A percentile compares a stretch with the other conserved stretches of the same genome.
These are phyloP conservation scores for Aspergillus luchuensis DNA, from an alignment of 2,329 filamentous ascomycete genomes.

Conservation along the genomic window DNA sequence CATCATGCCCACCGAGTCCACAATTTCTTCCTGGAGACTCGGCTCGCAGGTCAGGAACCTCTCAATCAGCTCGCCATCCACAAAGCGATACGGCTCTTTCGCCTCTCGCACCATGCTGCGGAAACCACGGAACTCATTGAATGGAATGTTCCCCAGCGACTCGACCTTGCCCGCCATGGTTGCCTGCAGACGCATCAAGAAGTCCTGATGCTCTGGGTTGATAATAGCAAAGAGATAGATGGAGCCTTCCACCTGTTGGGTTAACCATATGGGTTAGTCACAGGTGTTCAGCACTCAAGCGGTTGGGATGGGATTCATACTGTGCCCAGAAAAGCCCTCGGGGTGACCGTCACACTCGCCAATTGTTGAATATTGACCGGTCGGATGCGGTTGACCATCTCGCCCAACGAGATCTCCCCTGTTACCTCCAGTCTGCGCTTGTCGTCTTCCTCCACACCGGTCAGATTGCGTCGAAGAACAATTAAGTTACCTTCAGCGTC, in stretches of 20 bases:
- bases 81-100: conserved; percentile 79
- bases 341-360: conserved; percentile 68
- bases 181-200: conserved; percentile 79
- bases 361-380: conserved; percentile 68
- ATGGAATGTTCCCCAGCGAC: conserved; percentile 72
- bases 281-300: background rate
- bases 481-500: conserved; percentile 88
- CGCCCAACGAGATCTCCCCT: conserved; percentile 81
- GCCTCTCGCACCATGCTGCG: conserved; percentile 69
- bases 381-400: conserved; percentile 89
- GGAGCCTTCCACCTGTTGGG: conserved; percentile 74
- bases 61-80: conserved; percentile 91
- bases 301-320: conserved; percentile 54
- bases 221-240: conserved; percentile 89
- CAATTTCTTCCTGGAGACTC: conserved; percentile 56
- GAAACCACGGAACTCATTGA: conserved; percentile 80
- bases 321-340: conserved; percentile 84
- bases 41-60: conserved; percentile 73
- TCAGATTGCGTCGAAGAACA: conserved; percentile 71
- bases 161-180: conserved; percentile 67
- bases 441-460: conserved; percentile 75
- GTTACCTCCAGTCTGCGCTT: conserved; percentile 69
- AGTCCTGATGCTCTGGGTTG: conserved; percentile 68
- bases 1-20: conserved; percentile 54
- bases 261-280: background rate